Percentiles rank a stretch among this genome's conserved stretches.
Conservation (phyloP, 106 monocot genomes). For the Alisma plantagoaquatica region DNA sequence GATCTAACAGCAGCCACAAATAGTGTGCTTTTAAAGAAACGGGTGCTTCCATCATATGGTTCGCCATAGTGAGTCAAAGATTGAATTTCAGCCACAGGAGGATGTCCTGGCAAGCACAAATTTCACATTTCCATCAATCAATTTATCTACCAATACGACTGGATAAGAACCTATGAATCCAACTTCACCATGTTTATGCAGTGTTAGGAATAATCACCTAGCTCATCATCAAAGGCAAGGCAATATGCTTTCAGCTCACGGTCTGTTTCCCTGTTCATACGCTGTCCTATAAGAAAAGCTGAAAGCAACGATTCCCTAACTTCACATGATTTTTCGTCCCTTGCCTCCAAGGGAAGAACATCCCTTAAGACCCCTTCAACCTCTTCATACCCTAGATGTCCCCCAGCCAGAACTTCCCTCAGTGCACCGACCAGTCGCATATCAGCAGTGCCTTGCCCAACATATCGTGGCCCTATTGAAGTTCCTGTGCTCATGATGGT, state of each 20-base stretch:
- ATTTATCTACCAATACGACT: too few species aligned
- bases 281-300: conserved; percentile 92
- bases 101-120: conserved; percentile 23
- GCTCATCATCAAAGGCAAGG: conserved; percentile 88
- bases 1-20: conserved; percentile 99
- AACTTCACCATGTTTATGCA: too few species aligned
- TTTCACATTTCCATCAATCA: neutral
- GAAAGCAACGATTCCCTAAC: conserved; percentile 65
- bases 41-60: conserved; percentile 97
- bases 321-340: conserved; percentile 18
- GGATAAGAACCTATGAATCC: too few species aligned
- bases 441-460: conserved; percentile 49
- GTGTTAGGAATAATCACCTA: conserved; percentile 22
- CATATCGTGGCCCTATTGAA: conserved; percentile 49
- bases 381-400: conserved; percentile 92
- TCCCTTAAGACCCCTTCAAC: conserved; percentile 75
- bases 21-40: conserved; percentile 86
- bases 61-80: conserved; percentile 99
- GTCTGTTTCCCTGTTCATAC: conserved; percentile 94
- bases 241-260: conserved; percentile 92
- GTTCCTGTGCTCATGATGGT: conserved; percentile 62
- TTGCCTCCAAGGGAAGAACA: conserved; percentile 46
- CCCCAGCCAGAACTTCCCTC: conserved; percentile 90
- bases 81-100: conserved; percentile 81
- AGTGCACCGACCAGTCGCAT: conserved; percentile 95